Evolutionary conservation across 768 basidiomycete genomes (phyloP).

Genomic region (Kwoniella dendrophila): DNA sequence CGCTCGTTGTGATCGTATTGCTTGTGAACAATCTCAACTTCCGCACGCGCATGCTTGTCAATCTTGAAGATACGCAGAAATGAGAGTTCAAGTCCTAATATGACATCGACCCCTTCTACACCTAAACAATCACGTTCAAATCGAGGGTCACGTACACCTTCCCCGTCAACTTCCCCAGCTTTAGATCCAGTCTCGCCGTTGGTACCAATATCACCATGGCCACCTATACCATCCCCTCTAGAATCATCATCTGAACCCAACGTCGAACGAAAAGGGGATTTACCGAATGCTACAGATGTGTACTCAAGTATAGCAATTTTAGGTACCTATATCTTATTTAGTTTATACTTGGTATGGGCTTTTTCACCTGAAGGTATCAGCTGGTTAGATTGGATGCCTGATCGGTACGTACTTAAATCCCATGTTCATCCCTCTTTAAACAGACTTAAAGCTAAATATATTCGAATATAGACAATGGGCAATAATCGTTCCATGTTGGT

Average conservation of each 20-base stretch:
- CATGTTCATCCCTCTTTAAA: background rate
- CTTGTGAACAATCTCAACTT: no score
- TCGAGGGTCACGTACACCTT: slow-evolving; percentile 1
- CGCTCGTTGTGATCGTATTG: no score
- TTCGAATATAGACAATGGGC: slow-evolving; percentile 49
- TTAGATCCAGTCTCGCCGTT: slow-evolving; percentile 36
- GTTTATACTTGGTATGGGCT: slow-evolving; percentile 49
- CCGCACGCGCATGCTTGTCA: no score
- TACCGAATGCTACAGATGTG: slow-evolving; percentile 47
- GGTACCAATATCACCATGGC: slow-evolving; percentile 54
- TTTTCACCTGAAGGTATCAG: slow-evolving; percentile 31
- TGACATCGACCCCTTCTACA: background rate
- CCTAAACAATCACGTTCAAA: background rate
- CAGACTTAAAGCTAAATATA: background rate
- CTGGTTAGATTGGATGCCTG: slow-evolving; percentile 51
- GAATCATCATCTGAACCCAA: background rate
- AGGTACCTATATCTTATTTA: slow-evolving; percentile 43
- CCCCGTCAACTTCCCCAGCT: background rate
- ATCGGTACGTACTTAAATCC: slow-evolving; percentile 48
- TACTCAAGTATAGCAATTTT: slow-evolving; percentile 53
- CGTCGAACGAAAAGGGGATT: background rate
- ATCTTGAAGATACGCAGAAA: no score
- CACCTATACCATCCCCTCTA: background rate
- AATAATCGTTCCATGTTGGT: slow-evolving; percentile 48
- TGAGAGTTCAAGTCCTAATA: background rate